Percentiles rank a stretch among this genome's conserved stretches.
These are phyloP conservation scores for Atkinsonella hypoxylon DNA, from an alignment of 2,329 filamentous ascomycete species.

Conservation along the genomic window DNA sequence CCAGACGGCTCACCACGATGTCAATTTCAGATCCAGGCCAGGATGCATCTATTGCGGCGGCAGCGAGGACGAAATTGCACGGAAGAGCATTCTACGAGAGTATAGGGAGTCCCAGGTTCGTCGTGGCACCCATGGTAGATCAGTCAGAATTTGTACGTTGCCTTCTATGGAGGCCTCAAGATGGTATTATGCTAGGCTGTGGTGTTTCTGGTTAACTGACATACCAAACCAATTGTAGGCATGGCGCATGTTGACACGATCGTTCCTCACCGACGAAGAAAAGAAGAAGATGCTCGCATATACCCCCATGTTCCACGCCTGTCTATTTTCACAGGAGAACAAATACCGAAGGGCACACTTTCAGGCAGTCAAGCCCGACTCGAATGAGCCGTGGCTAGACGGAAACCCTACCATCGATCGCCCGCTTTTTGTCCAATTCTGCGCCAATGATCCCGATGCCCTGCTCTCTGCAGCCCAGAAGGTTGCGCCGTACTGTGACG, in stretches of 20 bases:
- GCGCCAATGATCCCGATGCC: conserved; percentile 74
- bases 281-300: conserved; percentile 67
- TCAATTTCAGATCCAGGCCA: conserved; percentile 10
- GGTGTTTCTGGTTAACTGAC: neutral
- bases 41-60: conserved; percentile 8
- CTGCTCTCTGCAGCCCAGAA: conserved; percentile 67
- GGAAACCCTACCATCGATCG: conserved; percentile 77
- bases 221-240: conserved; percentile 41
- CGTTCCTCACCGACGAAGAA: conserved; percentile 62
- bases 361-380: conserved; percentile 44
- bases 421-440: conserved; percentile 93
- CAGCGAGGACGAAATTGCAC: conserved; percentile 51
- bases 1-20: conserved; percentile 21
- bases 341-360: conserved; percentile 74
- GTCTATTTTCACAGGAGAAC: conserved; percentile 66
- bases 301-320: conserved; percentile 91
- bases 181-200: neutral
- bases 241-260: conserved; percentile 93
- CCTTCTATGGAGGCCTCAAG: no score
- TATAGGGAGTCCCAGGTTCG: conserved; percentile 79
- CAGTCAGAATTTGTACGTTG: conserved; percentile 84
- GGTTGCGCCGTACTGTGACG: conserved; percentile 82
- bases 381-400: conserved; percentile 53
- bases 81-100: conserved; percentile 91
- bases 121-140: conserved; percentile 96